These are phyloP conservation scores for Phallus indusiatus DNA, from an alignment of 768 basidiomycete species.

Conservation along the genomic window DNA sequence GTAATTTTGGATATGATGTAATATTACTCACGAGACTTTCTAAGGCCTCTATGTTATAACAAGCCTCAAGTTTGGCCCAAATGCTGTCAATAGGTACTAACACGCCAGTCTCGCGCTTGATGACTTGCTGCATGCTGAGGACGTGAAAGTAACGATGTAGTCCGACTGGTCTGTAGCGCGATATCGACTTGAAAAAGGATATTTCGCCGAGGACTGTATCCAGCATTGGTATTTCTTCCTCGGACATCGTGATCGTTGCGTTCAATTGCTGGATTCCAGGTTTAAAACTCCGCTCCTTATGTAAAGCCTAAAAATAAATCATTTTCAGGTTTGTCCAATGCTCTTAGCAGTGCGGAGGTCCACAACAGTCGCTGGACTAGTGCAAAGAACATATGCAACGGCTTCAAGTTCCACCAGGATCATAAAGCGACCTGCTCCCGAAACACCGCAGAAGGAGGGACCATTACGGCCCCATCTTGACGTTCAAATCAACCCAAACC, in stretches of 20 bases:
- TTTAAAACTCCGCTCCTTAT: not conserved
- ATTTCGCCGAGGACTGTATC: slow-evolving; percentile 76
- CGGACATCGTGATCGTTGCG: not conserved
- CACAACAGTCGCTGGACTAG: not conserved
- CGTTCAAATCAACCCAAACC: slow-evolving; percentile 42
- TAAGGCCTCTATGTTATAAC: slow-evolving; percentile 68
- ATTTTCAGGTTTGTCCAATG: not conserved
- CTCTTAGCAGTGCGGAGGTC: not conserved
- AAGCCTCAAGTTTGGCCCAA: slow-evolving; percentile 63
- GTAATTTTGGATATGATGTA: slow-evolving; percentile 1
- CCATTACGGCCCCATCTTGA: slow-evolving; percentile 34
- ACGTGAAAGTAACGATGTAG: slow-evolving; percentile 77
- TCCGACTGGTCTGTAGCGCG: slow-evolving; percentile 75
- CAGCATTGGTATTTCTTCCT: slow-evolving; percentile 34
- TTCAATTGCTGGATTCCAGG: not conserved
- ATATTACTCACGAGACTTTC: slow-evolving; percentile 52
- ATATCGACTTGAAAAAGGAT: slow-evolving; percentile 73
- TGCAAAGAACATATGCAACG: not conserved
- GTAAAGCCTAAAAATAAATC: too few species aligned
- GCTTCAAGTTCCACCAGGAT: not conserved
- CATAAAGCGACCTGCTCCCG: not conserved
- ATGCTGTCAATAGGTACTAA: slow-evolving; percentile 51
- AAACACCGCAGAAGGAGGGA: slow-evolving; percentile 13
- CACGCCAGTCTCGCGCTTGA: slow-evolving; percentile 60
- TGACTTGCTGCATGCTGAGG: slow-evolving; percentile 61